Conservation (phyloP, 1,139 yeast genomes). For the Geotrichum citri-aurantii region DNA sequence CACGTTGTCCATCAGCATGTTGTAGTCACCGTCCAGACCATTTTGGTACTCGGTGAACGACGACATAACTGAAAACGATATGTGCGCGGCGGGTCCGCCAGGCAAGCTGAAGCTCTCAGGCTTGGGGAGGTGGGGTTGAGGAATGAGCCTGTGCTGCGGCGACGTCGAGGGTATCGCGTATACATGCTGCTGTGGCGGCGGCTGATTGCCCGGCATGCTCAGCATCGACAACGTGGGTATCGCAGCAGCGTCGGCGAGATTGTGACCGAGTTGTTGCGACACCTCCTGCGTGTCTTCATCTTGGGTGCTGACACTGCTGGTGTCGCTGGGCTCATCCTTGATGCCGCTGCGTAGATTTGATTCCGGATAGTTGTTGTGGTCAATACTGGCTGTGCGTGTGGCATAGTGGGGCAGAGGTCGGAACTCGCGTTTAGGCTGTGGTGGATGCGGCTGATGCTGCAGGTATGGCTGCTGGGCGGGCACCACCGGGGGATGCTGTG, state of each 20-base stretch:
- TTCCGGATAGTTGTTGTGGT: neutral
- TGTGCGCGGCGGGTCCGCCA: neutral
- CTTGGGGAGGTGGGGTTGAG: neutral
- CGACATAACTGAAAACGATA: neutral
- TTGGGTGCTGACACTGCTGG: neutral
- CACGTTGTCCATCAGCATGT: slow-evolving; percentile 4
- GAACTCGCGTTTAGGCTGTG: neutral
- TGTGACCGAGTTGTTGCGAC: neutral
- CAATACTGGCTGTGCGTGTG: neutral
- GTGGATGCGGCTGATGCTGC: neutral
- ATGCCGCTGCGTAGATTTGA: neutral
- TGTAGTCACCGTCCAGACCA: slow-evolving; percentile 1
- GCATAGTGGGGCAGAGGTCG: neutral
- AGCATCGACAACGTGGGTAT: neutral
- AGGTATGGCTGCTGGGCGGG: neutral
- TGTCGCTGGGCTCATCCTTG: neutral
- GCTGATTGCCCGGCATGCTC: neutral
- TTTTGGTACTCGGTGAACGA: neutral
- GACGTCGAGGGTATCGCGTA: neutral
- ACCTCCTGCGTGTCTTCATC: neutral
- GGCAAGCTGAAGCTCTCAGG: neutral
- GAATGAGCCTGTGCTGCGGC: neutral
- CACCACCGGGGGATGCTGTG: too few species aligned
- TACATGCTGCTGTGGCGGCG: neutral
- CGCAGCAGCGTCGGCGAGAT: neutral